Evolutionary conservation across 305 asterid genomes (phyloP).

Genomic region (Fraxinus greggii): DNA sequence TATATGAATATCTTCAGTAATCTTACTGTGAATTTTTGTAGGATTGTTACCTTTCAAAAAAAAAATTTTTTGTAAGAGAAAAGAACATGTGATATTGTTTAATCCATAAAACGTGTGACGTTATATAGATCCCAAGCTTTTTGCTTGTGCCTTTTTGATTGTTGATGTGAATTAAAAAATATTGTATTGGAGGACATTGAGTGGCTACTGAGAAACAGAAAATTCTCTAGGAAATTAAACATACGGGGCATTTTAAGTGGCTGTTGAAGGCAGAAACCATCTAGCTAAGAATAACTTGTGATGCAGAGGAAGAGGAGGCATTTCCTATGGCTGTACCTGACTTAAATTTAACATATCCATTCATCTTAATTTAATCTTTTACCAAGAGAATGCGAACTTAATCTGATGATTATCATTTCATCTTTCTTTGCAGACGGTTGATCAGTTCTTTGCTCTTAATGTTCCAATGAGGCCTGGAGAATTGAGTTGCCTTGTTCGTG

Average conservation of each 20-base stretch:
- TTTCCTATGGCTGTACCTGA: neutral
- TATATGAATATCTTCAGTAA: constrained; percentile 9
- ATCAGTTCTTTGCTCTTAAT: constrained; percentile 87
- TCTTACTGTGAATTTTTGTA: constrained; percentile 11
- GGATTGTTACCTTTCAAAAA: too few relatives aligned
- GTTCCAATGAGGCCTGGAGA: constrained; percentile 96
- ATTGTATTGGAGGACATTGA: neutral
- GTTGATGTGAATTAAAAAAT: neutral
- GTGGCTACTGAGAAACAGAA: constrained; percentile 10
- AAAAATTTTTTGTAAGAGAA: too few relatives aligned
- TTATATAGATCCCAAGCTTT: neutral
- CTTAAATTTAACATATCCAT: neutral
- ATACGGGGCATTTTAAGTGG: neutral
- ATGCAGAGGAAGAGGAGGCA: neutral
- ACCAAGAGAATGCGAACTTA: neutral
- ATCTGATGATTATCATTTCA: constrained; percentile 4
- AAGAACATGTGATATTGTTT: neutral
- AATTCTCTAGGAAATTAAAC: neutral
- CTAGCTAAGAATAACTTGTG: neutral
- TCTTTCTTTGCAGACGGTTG: constrained; percentile 79
- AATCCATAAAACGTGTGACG: neutral
- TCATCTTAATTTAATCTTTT: neutral
- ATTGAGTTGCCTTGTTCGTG: constrained; percentile 84
- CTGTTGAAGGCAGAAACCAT: constrained; percentile 1
- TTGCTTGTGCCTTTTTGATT: neutral